Conservation (phyloP, 2,329 filamentous ascomycete species). For the Pseudophaeomoniella oleicola region DNA sequence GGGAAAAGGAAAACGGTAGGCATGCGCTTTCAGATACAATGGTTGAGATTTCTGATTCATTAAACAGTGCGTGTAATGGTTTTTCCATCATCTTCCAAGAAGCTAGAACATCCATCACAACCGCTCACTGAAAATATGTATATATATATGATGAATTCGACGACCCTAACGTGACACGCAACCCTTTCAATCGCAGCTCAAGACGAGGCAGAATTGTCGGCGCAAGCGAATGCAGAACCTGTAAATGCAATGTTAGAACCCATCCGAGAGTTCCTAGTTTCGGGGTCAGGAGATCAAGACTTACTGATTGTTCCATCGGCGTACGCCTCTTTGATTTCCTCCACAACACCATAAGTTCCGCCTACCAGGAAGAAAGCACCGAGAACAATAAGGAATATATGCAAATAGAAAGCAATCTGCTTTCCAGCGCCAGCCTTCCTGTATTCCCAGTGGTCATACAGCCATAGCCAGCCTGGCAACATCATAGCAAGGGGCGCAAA, state of each 20-base stretch:
- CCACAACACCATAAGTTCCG: constrained; percentile 27
- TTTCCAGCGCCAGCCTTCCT: constrained; percentile 19
- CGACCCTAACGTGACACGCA: no score
- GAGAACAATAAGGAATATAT: constrained; percentile 27
- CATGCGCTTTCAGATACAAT: no score
- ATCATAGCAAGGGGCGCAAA: constrained; percentile 36
- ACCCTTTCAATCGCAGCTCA: no score
- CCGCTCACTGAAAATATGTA: no score
- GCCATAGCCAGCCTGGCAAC: constrained; percentile 36
- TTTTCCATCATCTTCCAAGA: no score
- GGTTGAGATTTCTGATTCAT: no score
- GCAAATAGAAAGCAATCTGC: constrained; percentile 24
- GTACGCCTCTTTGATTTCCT: constrained; percentile 13
- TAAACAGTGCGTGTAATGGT: no score
- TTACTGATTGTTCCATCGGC: constrained; percentile 10
- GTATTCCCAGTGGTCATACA: constrained; percentile 32
- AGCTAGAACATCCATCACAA: no score
- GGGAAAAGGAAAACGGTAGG: no score
- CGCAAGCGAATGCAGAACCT: constrained; percentile 14
- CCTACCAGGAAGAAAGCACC: constrained; percentile 33
- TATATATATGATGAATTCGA: no score
- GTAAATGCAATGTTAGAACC: constrained; percentile 1
- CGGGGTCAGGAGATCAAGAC: constrained; percentile 1
- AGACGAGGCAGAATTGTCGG: constrained; percentile 10
- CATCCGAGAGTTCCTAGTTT: constrained; percentile 1